These are phyloP conservation scores for Neurospora sp. DNA, from an alignment of 495 filamentous ascomycete species.

Conservation along the genomic window DNA sequence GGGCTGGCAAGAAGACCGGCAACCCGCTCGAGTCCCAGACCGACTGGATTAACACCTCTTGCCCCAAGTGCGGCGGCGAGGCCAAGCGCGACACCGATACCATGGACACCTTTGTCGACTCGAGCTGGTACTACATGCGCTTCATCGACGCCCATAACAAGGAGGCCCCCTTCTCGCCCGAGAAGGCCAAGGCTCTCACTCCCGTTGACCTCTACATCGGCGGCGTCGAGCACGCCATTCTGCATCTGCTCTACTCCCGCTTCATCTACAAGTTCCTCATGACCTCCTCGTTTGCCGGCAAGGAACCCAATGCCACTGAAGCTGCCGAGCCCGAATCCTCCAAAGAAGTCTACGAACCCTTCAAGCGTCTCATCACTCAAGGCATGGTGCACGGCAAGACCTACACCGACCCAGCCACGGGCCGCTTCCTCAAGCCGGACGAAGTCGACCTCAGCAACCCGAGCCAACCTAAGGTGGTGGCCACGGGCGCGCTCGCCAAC, in stretches of 20 bases:
- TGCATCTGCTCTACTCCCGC: conserved; percentile 83
- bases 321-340: conserved; percentile 20
- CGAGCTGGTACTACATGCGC: conserved; percentile 83
- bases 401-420: conserved; percentile 61
- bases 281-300: conserved; percentile 32
- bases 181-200: conserved; percentile 40
- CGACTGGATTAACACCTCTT: conserved; percentile 66
- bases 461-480: conserved; percentile 47
- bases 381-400: conserved; percentile 91
- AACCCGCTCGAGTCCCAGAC: conserved; percentile 63
- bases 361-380: conserved; percentile 70
- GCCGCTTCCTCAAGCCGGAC: conserved; percentile 65
- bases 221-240: conserved; percentile 81
- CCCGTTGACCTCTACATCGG: conserved; percentile 83
- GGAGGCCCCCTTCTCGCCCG: conserved; percentile 47
- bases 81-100: conserved; percentile 85
- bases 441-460: conserved; percentile 58
- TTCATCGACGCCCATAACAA: conserved; percentile 62
- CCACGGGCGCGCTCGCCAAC: conserved; percentile 44
- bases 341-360: conserved; percentile 48
- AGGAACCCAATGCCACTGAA: background rate
- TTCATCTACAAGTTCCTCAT: conserved; percentile 84
- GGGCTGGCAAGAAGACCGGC: conserved; percentile 58
- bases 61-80: conserved; percentile 58
- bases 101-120: conserved; percentile 94